These are phyloP conservation scores for Stagonosporopsis chrysanthemi DNA, from an alignment of 2,329 filamentous ascomycete genomes.

Conservation along the genomic window DNA sequence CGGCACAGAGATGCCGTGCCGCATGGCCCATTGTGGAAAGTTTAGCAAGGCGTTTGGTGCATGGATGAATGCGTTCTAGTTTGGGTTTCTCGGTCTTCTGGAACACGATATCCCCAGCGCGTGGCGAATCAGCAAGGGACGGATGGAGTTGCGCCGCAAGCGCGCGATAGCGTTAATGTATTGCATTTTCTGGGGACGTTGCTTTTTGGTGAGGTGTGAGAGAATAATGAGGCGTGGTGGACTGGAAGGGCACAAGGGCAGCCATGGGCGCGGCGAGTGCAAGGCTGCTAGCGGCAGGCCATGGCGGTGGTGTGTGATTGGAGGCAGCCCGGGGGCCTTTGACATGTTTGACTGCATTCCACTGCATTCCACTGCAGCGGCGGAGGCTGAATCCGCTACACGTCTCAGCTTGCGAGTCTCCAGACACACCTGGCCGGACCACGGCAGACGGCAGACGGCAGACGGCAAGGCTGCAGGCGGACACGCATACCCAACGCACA, in stretches of 20 bases:
- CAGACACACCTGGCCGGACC: no score
- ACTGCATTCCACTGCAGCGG: no score
- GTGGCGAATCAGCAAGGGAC: constrained; percentile 4
- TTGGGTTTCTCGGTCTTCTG: constrained; percentile 8
- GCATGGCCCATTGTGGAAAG: no score
- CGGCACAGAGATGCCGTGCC: no score
- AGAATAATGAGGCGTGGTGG: not conserved
- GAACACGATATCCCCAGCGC: constrained; percentile 10
- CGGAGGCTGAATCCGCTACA: constrained; percentile 4
- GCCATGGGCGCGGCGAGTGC: not conserved
- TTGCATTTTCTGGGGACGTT: no score
- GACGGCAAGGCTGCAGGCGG: no score
- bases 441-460: no score
- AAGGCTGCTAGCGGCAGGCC: constrained; percentile 2
- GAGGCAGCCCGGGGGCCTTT: no score
- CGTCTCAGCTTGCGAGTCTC: constrained; percentile 6
- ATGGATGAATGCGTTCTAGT: constrained; percentile 8
- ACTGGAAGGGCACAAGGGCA: not conserved
- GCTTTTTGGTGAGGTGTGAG: not conserved
- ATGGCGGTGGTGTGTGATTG: not conserved
- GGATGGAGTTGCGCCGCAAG: not conserved
- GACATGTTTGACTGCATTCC: no score
- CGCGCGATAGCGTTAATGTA: not conserved
- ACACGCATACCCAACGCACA: no score
- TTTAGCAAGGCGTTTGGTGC: constrained; percentile 17